phyloP scores from a whole-genome alignment of 129 eudicot genomes.

The Deinandra increscens region DNA sequence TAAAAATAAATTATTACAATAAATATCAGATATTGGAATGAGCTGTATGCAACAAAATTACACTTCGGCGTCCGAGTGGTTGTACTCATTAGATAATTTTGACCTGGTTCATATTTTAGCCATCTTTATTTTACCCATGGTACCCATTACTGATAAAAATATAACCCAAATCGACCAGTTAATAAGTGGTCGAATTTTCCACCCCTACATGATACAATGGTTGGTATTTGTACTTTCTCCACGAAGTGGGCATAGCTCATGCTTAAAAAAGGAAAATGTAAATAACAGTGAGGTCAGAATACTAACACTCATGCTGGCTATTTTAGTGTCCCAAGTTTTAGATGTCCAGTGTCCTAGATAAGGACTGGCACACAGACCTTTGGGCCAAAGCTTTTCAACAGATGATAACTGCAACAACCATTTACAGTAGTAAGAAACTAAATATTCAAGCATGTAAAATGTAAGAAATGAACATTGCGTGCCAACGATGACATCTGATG shows the following conservation, averaged over 20 bases:
- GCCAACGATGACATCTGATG: not conserved
- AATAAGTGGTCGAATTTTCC: not conserved
- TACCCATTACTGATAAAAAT: not conserved
- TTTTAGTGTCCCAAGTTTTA: constrained; percentile 61
- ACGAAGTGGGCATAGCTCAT: not conserved
- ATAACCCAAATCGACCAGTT: not conserved
- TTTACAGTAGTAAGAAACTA: not conserved
- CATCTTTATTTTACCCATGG: not conserved
- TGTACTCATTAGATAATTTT: not conserved
- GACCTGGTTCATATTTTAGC: not conserved
- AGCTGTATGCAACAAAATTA: not conserved
- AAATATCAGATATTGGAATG: not conserved
- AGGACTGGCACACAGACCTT: constrained; percentile 88
- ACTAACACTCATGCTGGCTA: constrained; percentile 71
- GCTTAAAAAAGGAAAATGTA: not conserved
- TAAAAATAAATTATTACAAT: not conserved
- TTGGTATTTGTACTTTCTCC: not conserved
- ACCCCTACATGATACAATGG: not conserved
- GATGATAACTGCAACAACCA: constrained; percentile 64
- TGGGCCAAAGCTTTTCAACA: constrained; percentile 71
- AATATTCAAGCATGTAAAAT: constrained; percentile 4
- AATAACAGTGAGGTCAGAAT: not conserved
- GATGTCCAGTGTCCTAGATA: constrained; percentile 77
- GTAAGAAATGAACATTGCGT: not conserved
- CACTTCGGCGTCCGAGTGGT: not conserved